Evolutionary conservation across 1,284 basidiomycete species (phyloP).

Genomic region (Austroboletus novae-zelandiae): DNA sequence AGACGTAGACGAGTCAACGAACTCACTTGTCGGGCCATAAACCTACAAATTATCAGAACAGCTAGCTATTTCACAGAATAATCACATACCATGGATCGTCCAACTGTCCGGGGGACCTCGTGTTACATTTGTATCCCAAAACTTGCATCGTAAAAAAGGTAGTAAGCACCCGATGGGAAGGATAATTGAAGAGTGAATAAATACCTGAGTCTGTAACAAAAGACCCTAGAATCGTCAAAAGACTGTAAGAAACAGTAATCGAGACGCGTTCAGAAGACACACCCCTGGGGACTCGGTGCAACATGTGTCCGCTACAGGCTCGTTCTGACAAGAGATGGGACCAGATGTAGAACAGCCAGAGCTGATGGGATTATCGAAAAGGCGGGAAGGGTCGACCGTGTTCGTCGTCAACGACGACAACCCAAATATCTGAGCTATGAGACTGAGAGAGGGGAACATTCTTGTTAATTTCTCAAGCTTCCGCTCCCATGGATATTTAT

Average conservation of each 20-base stretch:
- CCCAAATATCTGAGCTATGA: slow-evolving; percentile 19
- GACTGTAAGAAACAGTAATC: slow-evolving; percentile 20
- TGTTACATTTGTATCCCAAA: slow-evolving; percentile 63
- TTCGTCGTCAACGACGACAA: slow-evolving; percentile 10
- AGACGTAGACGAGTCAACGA: slow-evolving; percentile 4
- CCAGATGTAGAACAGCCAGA: slow-evolving; percentile 45
- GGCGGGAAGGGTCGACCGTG: slow-evolving; percentile 19
- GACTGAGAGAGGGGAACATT: slow-evolving; percentile 22
- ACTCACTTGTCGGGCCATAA: slow-evolving; percentile 70
- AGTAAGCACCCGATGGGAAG: slow-evolving; percentile 33
- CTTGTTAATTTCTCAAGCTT: neutral
- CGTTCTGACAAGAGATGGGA: slow-evolving; percentile 44
- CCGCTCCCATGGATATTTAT: slow-evolving; percentile 14
- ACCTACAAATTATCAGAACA: slow-evolving; percentile 37
- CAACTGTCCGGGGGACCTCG: slow-evolving; percentile 67
- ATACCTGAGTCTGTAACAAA: slow-evolving; percentile 61
- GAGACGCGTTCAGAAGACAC: slow-evolving; percentile 5
- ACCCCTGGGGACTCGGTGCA: slow-evolving; percentile 55
- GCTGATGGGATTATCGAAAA: slow-evolving; percentile 30
- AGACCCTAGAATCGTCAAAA: slow-evolving; percentile 44
- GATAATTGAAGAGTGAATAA: neutral
- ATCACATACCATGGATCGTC: slow-evolving; percentile 68
- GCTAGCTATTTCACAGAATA: neutral
- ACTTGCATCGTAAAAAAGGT: slow-evolving; percentile 40
- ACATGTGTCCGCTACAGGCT: slow-evolving; percentile 40